A percentile compares a stretch with the other conserved stretches of the same genome.
phyloP scores from a whole-genome alignment of 768 basidiomycete species.

The Lactifluus piperatus region DNA sequence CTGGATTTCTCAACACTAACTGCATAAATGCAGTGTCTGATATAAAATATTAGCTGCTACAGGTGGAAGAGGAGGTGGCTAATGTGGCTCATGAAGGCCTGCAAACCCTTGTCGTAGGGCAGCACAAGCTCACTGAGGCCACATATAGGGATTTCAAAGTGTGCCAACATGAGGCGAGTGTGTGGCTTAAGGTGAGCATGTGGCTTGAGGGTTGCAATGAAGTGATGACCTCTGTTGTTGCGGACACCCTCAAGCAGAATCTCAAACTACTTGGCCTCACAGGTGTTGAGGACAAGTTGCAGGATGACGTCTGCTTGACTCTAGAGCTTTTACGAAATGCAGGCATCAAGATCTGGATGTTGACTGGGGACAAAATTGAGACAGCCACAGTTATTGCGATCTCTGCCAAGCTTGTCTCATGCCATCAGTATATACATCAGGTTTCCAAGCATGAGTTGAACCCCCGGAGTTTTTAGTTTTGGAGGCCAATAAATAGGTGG shows the following conservation, averaged over 20 bases:
- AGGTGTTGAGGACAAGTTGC: conserved; percentile 98
- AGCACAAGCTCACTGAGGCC: conserved; percentile 63
- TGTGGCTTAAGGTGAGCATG: too few species aligned
- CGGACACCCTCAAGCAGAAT: conserved; percentile 74
- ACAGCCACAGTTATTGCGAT: conserved; percentile 98
- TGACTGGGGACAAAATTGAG: conserved; percentile 98
- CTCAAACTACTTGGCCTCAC: conserved; percentile 89
- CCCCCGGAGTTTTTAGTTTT: background rate
- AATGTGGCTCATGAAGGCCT: conserved; percentile 98
- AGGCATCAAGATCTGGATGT: conserved; percentile 99
- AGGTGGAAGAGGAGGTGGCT: conserved; percentile 96
- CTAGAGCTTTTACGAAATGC: conserved; percentile 90
- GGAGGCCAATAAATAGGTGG: too few species aligned
- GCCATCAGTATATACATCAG: conserved; percentile 97
- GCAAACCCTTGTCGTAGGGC: conserved; percentile 86
- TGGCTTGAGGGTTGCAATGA: conserved; percentile 72
- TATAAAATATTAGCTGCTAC: too few species aligned
- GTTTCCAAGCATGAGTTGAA: conserved; percentile 70
- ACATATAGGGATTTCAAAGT: conserved; percentile 67
- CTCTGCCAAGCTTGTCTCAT: conserved; percentile 89
- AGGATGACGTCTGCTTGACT: conserved; percentile 93
- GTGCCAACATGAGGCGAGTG: conserved; percentile 67
- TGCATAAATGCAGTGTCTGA: too few species aligned
- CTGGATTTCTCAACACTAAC: too few species aligned
- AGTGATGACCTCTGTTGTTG: conserved; percentile 67